Percentiles rank a stretch among this genome's conserved stretches.
These are phyloP conservation scores for Lactarius hatsudake DNA, from an alignment of 768 basidiomycete genomes.

Conservation along the genomic window DNA sequence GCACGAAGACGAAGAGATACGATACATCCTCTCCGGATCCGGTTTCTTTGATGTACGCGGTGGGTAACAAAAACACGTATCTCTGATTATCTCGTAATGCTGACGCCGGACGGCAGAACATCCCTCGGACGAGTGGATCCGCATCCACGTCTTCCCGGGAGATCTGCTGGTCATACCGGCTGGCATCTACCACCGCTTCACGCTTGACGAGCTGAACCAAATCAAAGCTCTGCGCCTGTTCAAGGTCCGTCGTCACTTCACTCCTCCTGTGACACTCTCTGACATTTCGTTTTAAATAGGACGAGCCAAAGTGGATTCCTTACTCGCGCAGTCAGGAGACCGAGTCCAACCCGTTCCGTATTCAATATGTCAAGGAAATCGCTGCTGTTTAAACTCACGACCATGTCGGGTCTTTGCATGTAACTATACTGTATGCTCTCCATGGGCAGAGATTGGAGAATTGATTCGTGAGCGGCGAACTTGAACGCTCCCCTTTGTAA, in stretches of 20 bases:
- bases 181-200: slow-evolving; percentile 95
- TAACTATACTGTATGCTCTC: background rate
- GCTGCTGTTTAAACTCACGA: background rate
- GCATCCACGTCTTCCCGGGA: slow-evolving; percentile 69
- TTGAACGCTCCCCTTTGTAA: background rate
- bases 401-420: background rate
- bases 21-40: slow-evolving; percentile 81
- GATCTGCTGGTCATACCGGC: slow-evolving; percentile 87
- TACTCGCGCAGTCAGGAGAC: slow-evolving; percentile 61
- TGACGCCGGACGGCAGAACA: slow-evolving; percentile 46
- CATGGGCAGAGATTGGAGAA: background rate
- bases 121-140: slow-evolving; percentile 73
- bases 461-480: background rate
- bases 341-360: slow-evolving; percentile 60
- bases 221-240: slow-evolving; percentile 83
- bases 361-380: slow-evolving; percentile 49
- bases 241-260: slow-evolving; percentile 49
- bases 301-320: slow-evolving; percentile 89
- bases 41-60: slow-evolving; percentile 93
- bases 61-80: slow-evolving; percentile 36
- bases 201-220: slow-evolving; percentile 69
- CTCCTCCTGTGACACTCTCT: background rate
- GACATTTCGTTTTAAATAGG: slow-evolving; percentile 48
- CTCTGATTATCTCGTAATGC: background rate
- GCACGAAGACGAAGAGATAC: slow-evolving; percentile 95